Percentiles rank a stretch among this genome's conserved stretches.
Conservation (phyloP, 2,329 filamentous ascomycete species). For the Fusarium bactridioides region DNA sequence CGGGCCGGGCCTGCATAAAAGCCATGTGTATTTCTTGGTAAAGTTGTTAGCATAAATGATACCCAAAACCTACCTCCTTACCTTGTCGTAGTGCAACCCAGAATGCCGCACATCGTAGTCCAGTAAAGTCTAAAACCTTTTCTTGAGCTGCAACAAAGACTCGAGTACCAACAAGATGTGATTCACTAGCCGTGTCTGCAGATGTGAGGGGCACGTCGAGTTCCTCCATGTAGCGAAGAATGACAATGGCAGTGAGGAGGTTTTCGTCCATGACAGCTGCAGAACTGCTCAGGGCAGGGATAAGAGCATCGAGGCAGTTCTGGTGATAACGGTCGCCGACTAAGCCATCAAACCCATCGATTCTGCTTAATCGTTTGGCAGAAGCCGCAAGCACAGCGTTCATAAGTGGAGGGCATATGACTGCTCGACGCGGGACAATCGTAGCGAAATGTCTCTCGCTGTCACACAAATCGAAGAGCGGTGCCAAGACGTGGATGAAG, state of each 20-base stretch:
- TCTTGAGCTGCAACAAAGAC: slow-evolving; percentile 43
- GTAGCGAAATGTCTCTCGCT: slow-evolving; percentile 42
- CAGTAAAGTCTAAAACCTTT: slow-evolving; percentile 39
- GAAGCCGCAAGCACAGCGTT: slow-evolving; percentile 42
- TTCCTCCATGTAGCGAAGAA: slow-evolving; percentile 44
- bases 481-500: slow-evolving; percentile 39
- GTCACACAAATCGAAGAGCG: slow-evolving; percentile 42
- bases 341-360: slow-evolving; percentile 32
- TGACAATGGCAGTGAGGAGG: slow-evolving; percentile 41
- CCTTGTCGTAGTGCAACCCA: slow-evolving; percentile 37
- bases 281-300: slow-evolving; percentile 40
- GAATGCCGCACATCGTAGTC: slow-evolving; percentile 41
- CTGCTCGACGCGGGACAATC: slow-evolving; percentile 40
- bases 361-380: slow-evolving; percentile 38
- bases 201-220: slow-evolving; percentile 35
- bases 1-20: slow-evolving; percentile 41
- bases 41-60: background rate
- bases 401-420: slow-evolving; percentile 40
- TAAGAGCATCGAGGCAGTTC: slow-evolving; percentile 39
- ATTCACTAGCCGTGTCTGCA: slow-evolving; percentile 27
- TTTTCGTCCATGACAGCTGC: slow-evolving; percentile 43
- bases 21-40: slow-evolving; percentile 44
- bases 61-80: background rate
- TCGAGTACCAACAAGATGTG: slow-evolving; percentile 42
- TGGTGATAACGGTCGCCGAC: slow-evolving; percentile 42